Evolutionary conservation across 2,329 filamentous ascomycete species (phyloP).

Genomic region (Trichoderma sp.): DNA sequence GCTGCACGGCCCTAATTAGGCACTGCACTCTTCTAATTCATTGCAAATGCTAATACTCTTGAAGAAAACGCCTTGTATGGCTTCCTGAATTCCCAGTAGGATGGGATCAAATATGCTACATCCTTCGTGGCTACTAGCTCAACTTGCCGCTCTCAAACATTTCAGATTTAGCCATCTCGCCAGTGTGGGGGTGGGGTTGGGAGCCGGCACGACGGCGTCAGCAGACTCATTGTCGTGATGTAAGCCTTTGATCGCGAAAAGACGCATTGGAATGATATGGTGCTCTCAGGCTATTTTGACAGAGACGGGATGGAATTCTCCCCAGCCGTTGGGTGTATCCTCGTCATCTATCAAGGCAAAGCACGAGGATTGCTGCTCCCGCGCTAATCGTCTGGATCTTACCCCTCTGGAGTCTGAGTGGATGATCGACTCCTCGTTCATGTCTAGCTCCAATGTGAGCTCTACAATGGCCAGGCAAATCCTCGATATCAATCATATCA

Average conservation of each 20-base stretch:
- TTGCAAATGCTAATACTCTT: neutral
- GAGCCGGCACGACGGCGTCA: constrained; percentile 1
- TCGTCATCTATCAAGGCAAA: neutral
- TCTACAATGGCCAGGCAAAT: neutral
- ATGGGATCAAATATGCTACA: neutral
- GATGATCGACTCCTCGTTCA: neutral
- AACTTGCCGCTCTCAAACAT: neutral
- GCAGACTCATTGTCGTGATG: constrained; percentile 14
- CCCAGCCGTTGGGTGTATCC: neutral
- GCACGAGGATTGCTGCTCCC: neutral
- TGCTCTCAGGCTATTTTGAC: neutral
- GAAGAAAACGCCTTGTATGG: neutral
- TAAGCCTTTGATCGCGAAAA: constrained; percentile 7
- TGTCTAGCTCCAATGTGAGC: neutral
- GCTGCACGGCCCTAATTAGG: neutral
- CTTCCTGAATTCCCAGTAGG: neutral
- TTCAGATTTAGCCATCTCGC: constrained; percentile 7
- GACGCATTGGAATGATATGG: neutral
- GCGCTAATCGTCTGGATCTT: neutral
- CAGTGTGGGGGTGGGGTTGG: constrained; percentile 14
- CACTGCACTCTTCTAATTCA: neutral
- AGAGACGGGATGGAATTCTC: neutral
- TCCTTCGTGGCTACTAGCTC: neutral
- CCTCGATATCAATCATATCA: neutral
- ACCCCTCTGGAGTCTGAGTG: neutral